Conservation (phyloP, 331 rosid species). For the Dryas integrifolia region DNA sequence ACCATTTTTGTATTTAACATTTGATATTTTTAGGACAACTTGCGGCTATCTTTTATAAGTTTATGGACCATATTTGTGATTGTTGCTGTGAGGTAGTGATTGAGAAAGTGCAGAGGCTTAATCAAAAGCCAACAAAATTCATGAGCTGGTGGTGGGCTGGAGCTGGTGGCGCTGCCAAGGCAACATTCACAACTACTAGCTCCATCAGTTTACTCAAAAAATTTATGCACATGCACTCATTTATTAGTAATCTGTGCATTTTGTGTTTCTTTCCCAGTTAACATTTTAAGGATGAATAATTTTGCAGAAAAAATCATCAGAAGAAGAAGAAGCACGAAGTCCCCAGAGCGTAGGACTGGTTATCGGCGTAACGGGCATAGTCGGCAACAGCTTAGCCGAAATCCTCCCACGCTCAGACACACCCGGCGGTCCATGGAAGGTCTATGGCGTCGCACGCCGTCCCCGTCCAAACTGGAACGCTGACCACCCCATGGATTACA, state of each 20-base stretch:
- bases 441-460: constrained; percentile 66
- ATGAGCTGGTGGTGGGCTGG: constrained; percentile 23
- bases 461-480: constrained; percentile 60
- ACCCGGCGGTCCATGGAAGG: constrained; percentile 70
- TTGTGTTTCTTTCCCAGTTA: no score
- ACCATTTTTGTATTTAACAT: no score
- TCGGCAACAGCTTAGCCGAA: no score
- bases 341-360: constrained; percentile 50
- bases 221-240: no score
- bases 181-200: not conserved
- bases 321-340: constrained; percentile 13
- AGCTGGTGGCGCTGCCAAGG: constrained; percentile 11
- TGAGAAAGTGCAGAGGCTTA: no score
- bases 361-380: constrained; percentile 65
- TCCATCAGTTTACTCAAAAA: no score
- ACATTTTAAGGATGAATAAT: not conserved
- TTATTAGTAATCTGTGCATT: no score
- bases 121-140: no score
- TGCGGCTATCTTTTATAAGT: no score
- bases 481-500: constrained; percentile 56
- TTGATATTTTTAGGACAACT: no score
- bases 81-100: no score
- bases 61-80: no score
- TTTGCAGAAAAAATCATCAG: constrained; percentile 47
- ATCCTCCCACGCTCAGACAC: constrained; percentile 59